Percentiles rank a stretch among this genome's conserved stretches.
phyloP scores from a whole-genome alignment of 2,329 filamentous ascomycete species.

The Fusarium domesticum region DNA sequence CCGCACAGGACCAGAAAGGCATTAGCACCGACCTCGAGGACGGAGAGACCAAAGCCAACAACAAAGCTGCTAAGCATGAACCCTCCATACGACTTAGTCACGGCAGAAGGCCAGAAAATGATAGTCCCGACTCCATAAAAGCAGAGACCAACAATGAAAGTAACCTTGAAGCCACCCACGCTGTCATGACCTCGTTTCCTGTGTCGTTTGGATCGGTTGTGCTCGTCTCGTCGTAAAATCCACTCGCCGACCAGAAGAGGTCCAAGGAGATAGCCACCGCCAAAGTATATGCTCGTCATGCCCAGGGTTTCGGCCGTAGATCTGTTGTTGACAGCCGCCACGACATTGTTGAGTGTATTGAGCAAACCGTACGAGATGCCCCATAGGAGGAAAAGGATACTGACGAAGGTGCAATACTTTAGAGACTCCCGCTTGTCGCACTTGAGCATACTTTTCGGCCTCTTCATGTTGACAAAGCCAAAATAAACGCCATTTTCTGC shows the following conservation, averaged over 20 bases:
- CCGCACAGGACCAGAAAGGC: slow-evolving; percentile 71
- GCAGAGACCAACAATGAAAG: slow-evolving; percentile 72
- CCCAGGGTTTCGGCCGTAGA: slow-evolving; percentile 60
- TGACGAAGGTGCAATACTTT: slow-evolving; percentile 71
- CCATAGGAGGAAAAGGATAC: slow-evolving; percentile 83
- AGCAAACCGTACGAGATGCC: slow-evolving; percentile 86
- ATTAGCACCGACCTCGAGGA: slow-evolving; percentile 79
- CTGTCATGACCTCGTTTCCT: slow-evolving; percentile 40
- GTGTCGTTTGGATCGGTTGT: slow-evolving; percentile 46
- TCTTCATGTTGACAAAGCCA: slow-evolving; percentile 70
- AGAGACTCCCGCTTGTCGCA: slow-evolving; percentile 62
- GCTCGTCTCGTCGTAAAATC: slow-evolving; percentile 66
- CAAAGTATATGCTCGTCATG: slow-evolving; percentile 68
- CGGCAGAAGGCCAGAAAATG: slow-evolving; percentile 80
- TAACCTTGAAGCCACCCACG: slow-evolving; percentile 70
- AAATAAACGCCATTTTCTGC: slow-evolving; percentile 59
- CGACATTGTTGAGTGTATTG: slow-evolving; percentile 73
- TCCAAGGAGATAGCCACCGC: slow-evolving; percentile 66
- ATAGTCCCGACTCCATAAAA: slow-evolving; percentile 77
- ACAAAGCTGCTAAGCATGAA: slow-evolving; percentile 74
- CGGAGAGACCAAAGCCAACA: slow-evolving; percentile 71
- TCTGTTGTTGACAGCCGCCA: slow-evolving; percentile 62
- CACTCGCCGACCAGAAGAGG: slow-evolving; percentile 67
- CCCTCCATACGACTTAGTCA: slow-evolving; percentile 71
- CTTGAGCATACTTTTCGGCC: slow-evolving; percentile 68